A percentile compares a stretch with the other conserved stretches of the same genome.
phyloP scores from a whole-genome alignment of 225 moss, liverwort and hornwort species.

The Bryoerythrophyllum caledonicum region DNA sequence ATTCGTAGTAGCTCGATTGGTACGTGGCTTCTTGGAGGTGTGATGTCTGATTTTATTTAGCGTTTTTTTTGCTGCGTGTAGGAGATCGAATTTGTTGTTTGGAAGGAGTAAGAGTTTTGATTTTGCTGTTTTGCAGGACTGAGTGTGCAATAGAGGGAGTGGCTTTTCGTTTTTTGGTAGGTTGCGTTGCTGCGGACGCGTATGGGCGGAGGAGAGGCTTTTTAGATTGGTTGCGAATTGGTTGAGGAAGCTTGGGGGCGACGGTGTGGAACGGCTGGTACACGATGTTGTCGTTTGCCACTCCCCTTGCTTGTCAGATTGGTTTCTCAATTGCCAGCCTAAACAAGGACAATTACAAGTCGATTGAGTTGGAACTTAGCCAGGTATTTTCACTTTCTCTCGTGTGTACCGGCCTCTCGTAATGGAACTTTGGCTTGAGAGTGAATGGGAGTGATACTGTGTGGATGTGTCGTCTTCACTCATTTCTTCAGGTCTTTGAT shows the following conservation, averaged over 20 bases:
- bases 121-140: conserved; percentile 2
- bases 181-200: conserved; percentile 21
- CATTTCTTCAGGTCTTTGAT: conserved; percentile 1
- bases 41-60: neutral
- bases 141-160: too few species aligned
- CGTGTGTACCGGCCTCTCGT: conserved; percentile 6
- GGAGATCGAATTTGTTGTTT: neutral
- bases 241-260: conserved; percentile 12
- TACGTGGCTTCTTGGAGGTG: conserved; percentile 23
- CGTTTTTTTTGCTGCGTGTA: neutral
- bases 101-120: neutral
- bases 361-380: conserved; percentile 78
- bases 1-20: neutral
- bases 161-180: neutral
- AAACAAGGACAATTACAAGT: conserved; percentile 89
- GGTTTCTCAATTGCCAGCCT: conserved; percentile 76
- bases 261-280: conserved; percentile 18
- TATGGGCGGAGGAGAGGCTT: conserved; percentile 15
- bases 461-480: conserved; percentile 7
- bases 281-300: conserved; percentile 92
- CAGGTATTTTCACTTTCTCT: conserved; percentile 51
- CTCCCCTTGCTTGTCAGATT: conserved; percentile 93
- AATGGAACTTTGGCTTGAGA: conserved; percentile 10
- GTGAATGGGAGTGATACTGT: conserved; percentile 14
- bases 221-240: conserved; percentile 27